Evolutionary conservation across 192 early-diverging fungal species (phyloP).

Genomic region (Obelidium mucronatum): DNA sequence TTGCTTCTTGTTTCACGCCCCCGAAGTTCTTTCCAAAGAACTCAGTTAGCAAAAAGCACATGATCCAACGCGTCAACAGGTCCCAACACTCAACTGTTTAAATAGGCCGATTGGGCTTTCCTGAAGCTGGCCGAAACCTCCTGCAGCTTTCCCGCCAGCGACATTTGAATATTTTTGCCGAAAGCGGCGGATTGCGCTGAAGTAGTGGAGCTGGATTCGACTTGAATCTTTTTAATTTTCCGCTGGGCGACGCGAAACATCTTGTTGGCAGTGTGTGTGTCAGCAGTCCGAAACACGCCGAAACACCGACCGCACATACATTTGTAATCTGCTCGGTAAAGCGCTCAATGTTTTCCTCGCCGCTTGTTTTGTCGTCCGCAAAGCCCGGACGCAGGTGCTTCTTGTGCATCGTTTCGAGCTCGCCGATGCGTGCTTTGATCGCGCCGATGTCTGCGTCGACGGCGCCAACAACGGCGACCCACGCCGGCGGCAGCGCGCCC

Average conservation of each 20-base stretch:
- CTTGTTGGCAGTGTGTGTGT: neutral
- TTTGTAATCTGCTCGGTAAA: constrained; percentile 86
- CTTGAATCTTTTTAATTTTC: constrained; percentile 78
- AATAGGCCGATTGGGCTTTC: constrained; percentile 85
- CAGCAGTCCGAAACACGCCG: constrained; percentile 15
- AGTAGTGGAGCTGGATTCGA: constrained; percentile 44
- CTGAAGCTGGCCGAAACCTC: constrained; percentile 82
- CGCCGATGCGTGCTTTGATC: constrained; percentile 65
- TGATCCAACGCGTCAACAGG: neutral
- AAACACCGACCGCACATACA: constrained; percentile 41
- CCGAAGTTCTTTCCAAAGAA: constrained; percentile 59
- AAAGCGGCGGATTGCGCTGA: constrained; percentile 66
- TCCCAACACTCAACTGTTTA: constrained; percentile 71
- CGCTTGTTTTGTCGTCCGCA: constrained; percentile 74
- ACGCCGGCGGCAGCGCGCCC: constrained; percentile 88
- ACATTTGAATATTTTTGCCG: constrained; percentile 87
- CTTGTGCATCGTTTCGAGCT: constrained; percentile 83
- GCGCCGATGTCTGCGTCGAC: neutral
- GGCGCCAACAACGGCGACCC: constrained; percentile 52
- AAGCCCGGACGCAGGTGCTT: constrained; percentile 93
- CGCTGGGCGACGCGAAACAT: constrained; percentile 80
- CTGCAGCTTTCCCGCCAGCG: constrained; percentile 89
- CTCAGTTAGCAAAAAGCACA: neutral
- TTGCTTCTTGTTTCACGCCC: constrained; percentile 50
- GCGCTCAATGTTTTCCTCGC: constrained; percentile 75